Evolutionary conservation across 1,139 yeast genomes (phyloP).

Genomic region (Arxiozyma slooffiae): DNA sequence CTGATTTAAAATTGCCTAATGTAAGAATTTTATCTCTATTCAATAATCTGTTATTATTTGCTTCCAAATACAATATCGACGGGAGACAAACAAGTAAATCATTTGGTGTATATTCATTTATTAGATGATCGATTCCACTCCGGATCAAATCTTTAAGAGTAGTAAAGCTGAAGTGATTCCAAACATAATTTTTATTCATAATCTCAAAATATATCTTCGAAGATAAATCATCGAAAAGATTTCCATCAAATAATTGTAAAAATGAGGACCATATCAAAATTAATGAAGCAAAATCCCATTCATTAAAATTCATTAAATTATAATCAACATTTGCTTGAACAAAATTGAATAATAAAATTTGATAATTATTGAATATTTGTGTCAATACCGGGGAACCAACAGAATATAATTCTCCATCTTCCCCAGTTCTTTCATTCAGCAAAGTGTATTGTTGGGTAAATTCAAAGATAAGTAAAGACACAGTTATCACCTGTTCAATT

Average conservation of each 20-base stretch:
- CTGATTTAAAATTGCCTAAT: conserved; percentile 8
- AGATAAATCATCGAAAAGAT: neutral
- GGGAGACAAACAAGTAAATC: conserved; percentile 5
- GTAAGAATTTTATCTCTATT: neutral
- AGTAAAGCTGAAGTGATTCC: neutral
- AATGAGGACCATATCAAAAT: neutral
- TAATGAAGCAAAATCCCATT: neutral
- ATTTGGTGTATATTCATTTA: conserved; percentile 2
- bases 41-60: conserved; percentile 1
- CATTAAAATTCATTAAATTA: neutral
- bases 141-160: neutral
- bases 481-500: neutral
- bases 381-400: neutral
- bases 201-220: conserved; percentile 3
- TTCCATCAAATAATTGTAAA: neutral
- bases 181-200: neutral
- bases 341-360: too few relatives aligned
- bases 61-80: conserved; percentile 7
- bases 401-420: neutral
- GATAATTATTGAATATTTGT: neutral
- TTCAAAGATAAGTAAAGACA: neutral
- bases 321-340: neutral
- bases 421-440: neutral
- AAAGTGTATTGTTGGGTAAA: neutral
- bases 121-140: neutral